Percentiles rank a stretch among this genome's conserved stretches.
Conservation (phyloP, 2,329 filamentous ascomycete genomes). For the Aspergillus pseudoglaucus region DNA sequence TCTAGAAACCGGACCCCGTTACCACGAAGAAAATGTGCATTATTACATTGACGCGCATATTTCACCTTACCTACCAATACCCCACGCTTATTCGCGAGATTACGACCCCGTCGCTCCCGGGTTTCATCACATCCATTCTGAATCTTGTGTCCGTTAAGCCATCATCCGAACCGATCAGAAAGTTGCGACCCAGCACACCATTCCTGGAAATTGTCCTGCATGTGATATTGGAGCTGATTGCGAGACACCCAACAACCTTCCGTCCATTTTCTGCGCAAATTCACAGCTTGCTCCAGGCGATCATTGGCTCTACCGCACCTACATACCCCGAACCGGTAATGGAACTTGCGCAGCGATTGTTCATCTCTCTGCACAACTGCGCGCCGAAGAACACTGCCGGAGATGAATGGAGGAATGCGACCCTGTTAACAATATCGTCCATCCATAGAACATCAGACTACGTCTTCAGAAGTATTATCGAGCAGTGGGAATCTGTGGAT, state of each 20-base stretch:
- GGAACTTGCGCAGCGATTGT: conserved; percentile 56
- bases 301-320: conserved; percentile 57
- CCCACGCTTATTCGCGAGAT: conserved; percentile 81
- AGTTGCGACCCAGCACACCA: conserved; percentile 35
- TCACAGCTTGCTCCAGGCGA: conserved; percentile 51
- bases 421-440: conserved; percentile 56
- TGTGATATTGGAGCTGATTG: conserved; percentile 64
- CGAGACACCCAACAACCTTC: conserved; percentile 77
- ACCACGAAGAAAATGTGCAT: conserved; percentile 71
- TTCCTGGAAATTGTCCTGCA: conserved; percentile 64
- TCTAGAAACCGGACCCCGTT: conserved; percentile 67
- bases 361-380: conserved; percentile 68
- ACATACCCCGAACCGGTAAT: conserved; percentile 50
- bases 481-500: conserved; percentile 69
- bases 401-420: conserved; percentile 69
- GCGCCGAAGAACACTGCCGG: conserved; percentile 70
- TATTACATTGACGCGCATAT: conserved; percentile 74
- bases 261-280: conserved; percentile 68
- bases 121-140: conserved; percentile 67
- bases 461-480: conserved; percentile 69
- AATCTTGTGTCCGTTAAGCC: conserved; percentile 53
- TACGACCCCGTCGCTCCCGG: conserved; percentile 71
- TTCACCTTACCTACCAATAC: conserved; percentile 72
- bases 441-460: conserved; percentile 68
- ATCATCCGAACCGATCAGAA: conserved; percentile 27